A percentile compares a stretch with the other conserved stretches of the same genome.
These are phyloP conservation scores for Kockovaella imperatae DNA, from an alignment of 768 basidiomycete genomes.

Conservation along the genomic window DNA sequence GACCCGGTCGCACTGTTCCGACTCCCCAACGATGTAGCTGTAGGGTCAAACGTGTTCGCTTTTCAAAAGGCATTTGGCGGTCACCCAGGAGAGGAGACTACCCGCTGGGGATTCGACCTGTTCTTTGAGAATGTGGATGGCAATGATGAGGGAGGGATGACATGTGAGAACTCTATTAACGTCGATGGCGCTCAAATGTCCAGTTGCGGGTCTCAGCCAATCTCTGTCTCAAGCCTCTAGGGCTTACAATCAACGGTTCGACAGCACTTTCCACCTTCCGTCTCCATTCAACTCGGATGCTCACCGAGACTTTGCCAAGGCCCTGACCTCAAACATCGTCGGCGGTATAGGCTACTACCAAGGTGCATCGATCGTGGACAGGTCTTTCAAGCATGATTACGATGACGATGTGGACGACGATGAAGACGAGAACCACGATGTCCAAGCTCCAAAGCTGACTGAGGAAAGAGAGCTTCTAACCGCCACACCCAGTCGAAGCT, in stretches of 20 bases:
- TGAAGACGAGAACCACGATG: constrained; percentile 23
- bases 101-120: constrained; percentile 73
- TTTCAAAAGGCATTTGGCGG: constrained; percentile 81
- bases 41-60: constrained; percentile 71
- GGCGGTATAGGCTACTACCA: constrained; percentile 95
- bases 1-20: constrained; percentile 75
- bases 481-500: constrained; percentile 89
- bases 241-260: constrained; percentile 62
- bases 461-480: constrained; percentile 72
- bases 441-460: constrained; percentile 49
- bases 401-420: constrained; percentile 61
- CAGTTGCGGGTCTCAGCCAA: constrained; percentile 60
- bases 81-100: constrained; percentile 30
- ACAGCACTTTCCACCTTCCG: constrained; percentile 61
- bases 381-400: constrained; percentile 80
- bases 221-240: constrained; percentile 61
- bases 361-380: constrained; percentile 78
- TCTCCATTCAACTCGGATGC: constrained; percentile 50
- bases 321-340: constrained; percentile 80
- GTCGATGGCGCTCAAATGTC: not conserved
- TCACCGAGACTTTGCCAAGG: constrained; percentile 69
- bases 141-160: constrained; percentile 9
- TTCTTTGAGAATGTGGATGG: constrained; percentile 68
- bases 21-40: constrained; percentile 64
- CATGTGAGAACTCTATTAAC: not conserved